Base-by-base conservation (phyloP, 1,284 basidiomycete species). In the Cerioporus squamosus region DNA sequence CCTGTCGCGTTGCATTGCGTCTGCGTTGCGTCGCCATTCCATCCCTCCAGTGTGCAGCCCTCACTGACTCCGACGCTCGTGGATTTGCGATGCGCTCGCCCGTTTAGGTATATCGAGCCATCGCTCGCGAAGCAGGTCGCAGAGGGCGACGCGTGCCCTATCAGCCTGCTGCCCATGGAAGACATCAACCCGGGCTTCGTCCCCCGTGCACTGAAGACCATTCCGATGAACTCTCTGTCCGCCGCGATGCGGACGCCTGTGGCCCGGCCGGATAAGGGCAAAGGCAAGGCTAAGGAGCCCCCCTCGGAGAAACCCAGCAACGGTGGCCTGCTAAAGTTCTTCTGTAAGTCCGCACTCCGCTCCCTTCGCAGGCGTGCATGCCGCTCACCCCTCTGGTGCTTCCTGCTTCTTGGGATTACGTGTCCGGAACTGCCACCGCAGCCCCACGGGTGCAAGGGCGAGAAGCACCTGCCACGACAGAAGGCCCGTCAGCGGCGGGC, bases 151-250 rank as follows among this genome's bases (percentile, higher is more conserved):
- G 71, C 87, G 31, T 90, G 95, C 73, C 96, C 96, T 3, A 84
- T 90, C 51, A 88, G 87, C 9, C 78, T 84, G 26, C 69, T 81
- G 45, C 84, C 87, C 1, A 94, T 97, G 79, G 75, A 81, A 39
- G 94, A 97, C 70, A 90, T 91, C 69, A 91, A 93, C 74, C 89
- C 92, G 10, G 72, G 75, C 9, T 95, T 82, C 68, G 71, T 76
- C 39, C 89, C 90, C 50, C 80, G 79, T 72, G 67, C 70, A 58
- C 64, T 77, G 66, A 72, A 74, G 65, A 65, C 73, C 51, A 71
- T 76, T 51, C 74, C 77, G 22, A 69, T 77, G 65, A 74, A 72
- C 65, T 59, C 65, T 46, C 61, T 66, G 50, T 59, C 71, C 26
- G 26, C 26, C 26, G 26, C 26, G 26, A 29, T 9, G 26, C 26